Evolutionary conservation across 2,329 filamentous ascomycete genomes (phyloP), one percentile per base, ranked within the genome.

Genomic region (Tolypocladium inflatum): DNA sequence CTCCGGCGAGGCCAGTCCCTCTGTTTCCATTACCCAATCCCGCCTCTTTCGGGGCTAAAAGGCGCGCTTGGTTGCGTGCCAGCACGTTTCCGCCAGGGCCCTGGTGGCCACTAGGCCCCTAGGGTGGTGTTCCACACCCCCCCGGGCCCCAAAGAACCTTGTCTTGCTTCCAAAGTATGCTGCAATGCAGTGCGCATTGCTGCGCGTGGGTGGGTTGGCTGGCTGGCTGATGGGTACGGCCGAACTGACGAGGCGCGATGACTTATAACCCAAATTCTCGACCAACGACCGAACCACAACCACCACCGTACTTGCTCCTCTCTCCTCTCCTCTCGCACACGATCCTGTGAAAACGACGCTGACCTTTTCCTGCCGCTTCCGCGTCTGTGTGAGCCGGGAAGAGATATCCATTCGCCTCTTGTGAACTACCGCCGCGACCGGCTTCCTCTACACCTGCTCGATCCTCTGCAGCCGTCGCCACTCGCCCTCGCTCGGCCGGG

Each of bases 1-100:
- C 61, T 54, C 43, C 50, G 4, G 30, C 42, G 13, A 13, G 51
- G 37, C 48, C 56, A 38, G 30, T 51, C 10, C n/a, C 39, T 55
- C 17, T 52, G 57, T 63, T 63, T 61, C 51, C 58, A 63, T 63
- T 63, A 63, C 61, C 41, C 55, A 63, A 63, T 60, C 54, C 26
- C 54, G 41, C 52, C 56, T 43, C 42, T 0, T 56, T 48, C 43
- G 37, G 38, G 39, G 52, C 57, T 41, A 57, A 53, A 56, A 26
- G 52, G 15, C 41, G 51, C 60, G 57, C 59, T 57, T 58, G 55
- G 26, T 23, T 51, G 43, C 35, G 8, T 57, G 23, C 54, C 21
- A 55, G 54, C 58, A 57, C 52, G 56, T 56, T 56, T 57, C 51
- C 48, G 58, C 50, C 58, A 56, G 58, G 50, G 57, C 41, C 41